phyloP scores from a whole-genome alignment of 805 yeast species.

The Candida boleticola region DNA sequence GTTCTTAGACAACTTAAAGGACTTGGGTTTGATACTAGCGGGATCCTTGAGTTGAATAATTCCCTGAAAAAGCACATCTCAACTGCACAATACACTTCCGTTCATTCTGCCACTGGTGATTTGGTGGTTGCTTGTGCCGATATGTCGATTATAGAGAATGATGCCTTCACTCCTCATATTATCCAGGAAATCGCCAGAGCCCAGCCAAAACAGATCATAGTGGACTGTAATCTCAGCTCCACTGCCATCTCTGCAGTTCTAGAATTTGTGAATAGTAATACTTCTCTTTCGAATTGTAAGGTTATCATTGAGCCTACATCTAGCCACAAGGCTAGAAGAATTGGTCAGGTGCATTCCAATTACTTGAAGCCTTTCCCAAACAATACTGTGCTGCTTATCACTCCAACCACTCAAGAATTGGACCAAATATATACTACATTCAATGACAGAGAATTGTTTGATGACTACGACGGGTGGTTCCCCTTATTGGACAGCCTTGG shows the following conservation, averaged over 20 bases:
- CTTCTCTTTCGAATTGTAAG: conserved; percentile 16
- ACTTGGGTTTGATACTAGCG: conserved; percentile 32
- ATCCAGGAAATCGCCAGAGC: conserved; percentile 34
- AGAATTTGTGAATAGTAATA: conserved; percentile 11
- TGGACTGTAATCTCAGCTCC: conserved; percentile 67
- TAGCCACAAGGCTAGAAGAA: conserved; percentile 52
- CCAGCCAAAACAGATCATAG: conserved; percentile 49
- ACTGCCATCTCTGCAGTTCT: conserved; percentile 39
- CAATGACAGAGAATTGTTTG: conserved; percentile 33
- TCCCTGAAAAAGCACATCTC: conserved; percentile 9
- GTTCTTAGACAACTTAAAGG: conserved; percentile 28
- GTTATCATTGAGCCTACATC: conserved; percentile 79
- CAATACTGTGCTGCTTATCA: conserved; percentile 44
- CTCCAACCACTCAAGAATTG: conserved; percentile 73
- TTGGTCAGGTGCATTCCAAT: conserved; percentile 33
- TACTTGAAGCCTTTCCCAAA: conserved; percentile 47
- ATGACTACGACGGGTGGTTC: conserved; percentile 69
- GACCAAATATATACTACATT: conserved; percentile 52
- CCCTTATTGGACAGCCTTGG: conserved; percentile 63
- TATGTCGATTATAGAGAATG: conserved; percentile 64
- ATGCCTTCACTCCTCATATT: conserved; percentile 43
- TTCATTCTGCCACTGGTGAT: conserved; percentile 61
- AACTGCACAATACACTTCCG: conserved; percentile 75
- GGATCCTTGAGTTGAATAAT: conserved; percentile 24
- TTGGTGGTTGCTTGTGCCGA: conserved; percentile 79